Evolutionary conservation across 73 alveolate genomes (phyloP).

Genomic region (Uronychia binucleata): DNA sequence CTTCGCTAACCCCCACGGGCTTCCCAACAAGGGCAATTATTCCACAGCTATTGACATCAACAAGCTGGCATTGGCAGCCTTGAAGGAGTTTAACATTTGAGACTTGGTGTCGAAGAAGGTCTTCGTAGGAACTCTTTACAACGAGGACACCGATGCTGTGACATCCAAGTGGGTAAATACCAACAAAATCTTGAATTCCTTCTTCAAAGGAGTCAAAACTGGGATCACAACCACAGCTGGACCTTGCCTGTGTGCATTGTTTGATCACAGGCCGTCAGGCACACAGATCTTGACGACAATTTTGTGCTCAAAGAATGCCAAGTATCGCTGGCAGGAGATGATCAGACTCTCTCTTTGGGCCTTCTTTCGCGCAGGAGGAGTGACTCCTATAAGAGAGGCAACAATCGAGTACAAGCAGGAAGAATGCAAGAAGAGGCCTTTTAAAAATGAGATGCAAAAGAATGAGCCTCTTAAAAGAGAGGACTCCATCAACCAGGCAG

Average conservation of each 20-base stretch:
- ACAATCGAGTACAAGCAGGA: not conserved
- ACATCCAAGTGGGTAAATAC: conserved; percentile 55
- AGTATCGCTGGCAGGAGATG: not conserved
- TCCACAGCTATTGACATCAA: conserved; percentile 82
- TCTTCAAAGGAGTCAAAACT: conserved; percentile 64
- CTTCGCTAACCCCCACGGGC: conserved; percentile 85
- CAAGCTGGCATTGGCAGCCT: conserved; percentile 50
- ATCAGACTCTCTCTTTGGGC: not conserved
- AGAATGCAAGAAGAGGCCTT: not conserved
- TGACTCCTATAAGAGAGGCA: not conserved
- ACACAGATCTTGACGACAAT: not conserved
- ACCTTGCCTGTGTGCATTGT: conserved; percentile 50
- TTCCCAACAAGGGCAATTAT: conserved; percentile 61
- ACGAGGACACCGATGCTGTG: not conserved
- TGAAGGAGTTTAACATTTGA: conserved; percentile 51
- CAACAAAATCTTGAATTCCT: conserved; percentile 51
- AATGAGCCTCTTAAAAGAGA: not conserved
- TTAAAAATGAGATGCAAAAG: too few relatives aligned
- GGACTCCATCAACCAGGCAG: not conserved
- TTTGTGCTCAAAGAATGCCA: not conserved
- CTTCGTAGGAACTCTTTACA: not conserved
- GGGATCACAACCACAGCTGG: conserved; percentile 73
- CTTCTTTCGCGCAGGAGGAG: not conserved
- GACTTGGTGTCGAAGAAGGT: conserved; percentile 57
- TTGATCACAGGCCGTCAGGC: not conserved